Evolutionary conservation across 495 filamentous ascomycete species (phyloP).

Genomic region (Aspergillus steynii): DNA sequence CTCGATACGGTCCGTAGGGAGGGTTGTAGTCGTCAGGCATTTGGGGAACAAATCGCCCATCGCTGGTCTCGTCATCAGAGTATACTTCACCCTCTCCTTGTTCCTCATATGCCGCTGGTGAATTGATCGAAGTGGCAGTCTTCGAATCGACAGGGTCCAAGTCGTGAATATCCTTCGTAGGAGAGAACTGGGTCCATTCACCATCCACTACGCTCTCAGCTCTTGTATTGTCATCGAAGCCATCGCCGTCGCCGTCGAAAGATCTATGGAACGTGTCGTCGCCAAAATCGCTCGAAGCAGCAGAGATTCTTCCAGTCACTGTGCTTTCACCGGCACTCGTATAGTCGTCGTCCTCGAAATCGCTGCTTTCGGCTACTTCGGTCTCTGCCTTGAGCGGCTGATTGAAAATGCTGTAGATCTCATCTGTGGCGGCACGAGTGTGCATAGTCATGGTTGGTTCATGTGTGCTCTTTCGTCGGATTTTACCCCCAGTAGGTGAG

Average conservation of each 20-base stretch:
- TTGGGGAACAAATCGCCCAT: constrained; percentile 59
- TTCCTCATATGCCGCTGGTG: constrained; percentile 26
- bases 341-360: constrained; percentile 72
- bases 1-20: constrained; percentile 71
- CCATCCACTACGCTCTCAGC: constrained; percentile 61
- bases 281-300: constrained; percentile 61
- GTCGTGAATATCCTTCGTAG: constrained; percentile 67
- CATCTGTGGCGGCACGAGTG: constrained; percentile 91
- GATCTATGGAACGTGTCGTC: constrained; percentile 56
- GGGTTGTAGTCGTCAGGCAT: constrained; percentile 85
- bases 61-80: constrained; percentile 26
- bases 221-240: constrained; percentile 44
- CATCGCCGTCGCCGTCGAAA: constrained; percentile 49
- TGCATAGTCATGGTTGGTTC: constrained; percentile 98
- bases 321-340: constrained; percentile 82
- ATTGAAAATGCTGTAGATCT: constrained; percentile 96
- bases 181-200: constrained; percentile 85
- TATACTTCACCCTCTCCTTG: constrained; percentile 22
- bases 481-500: constrained; percentile 77
- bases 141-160: constrained; percentile 25
- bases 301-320: constrained; percentile 67
- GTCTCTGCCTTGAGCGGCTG: constrained; percentile 70
- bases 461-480: constrained; percentile 68
- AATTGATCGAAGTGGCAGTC: constrained; percentile 25
- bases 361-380: constrained; percentile 51